A percentile compares a stretch with the other conserved stretches of the same genome.
Evolutionary conservation across 139 green algal species (phyloP).

Genomic region (Penium margaritaceum): DNA sequence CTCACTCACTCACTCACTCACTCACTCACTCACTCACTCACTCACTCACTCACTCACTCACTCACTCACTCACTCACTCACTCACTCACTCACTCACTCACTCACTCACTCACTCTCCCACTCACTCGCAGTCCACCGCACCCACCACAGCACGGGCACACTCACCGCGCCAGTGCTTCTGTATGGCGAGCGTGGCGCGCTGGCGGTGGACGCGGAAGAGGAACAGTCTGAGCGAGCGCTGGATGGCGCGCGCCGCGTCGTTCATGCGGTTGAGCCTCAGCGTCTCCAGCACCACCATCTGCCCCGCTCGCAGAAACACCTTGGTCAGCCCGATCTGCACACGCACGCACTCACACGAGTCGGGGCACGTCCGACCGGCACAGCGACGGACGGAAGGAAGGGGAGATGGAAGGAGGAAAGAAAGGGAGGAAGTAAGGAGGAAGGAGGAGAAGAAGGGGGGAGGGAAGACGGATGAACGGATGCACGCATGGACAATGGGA

Average conservation of each 20-base stretch:
- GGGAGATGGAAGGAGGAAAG: background rate
- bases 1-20: too few species aligned
- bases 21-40: too few species aligned
- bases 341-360: too few species aligned
- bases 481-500: too few species aligned
- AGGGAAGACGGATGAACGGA: too few species aligned
- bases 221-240: slow-evolving; percentile 27
- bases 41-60: too few species aligned
- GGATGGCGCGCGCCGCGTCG: slow-evolving; percentile 58
- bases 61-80: too few species aligned
- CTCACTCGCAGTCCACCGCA: too few species aligned
- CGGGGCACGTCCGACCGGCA: background rate
- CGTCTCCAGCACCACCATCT: slow-evolving; percentile 66
- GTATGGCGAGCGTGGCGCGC: slow-evolving; percentile 20
- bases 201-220: slow-evolving; percentile 8
- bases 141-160: background rate
- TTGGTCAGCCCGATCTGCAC: slow-evolving; percentile 75
- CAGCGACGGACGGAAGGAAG: background rate
- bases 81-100: too few species aligned
- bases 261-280: slow-evolving; percentile 65
- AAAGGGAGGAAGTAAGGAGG: background rate
- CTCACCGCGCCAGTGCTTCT: slow-evolving; percentile 19
- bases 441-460: background rate
- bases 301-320: slow-evolving; percentile 71
- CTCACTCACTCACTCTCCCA: too few species aligned